Evolutionary conservation across 129 eudicot genomes (phyloP), one percentile per base, ranked within the genome.

Genomic region (Flaveria robusta): DNA sequence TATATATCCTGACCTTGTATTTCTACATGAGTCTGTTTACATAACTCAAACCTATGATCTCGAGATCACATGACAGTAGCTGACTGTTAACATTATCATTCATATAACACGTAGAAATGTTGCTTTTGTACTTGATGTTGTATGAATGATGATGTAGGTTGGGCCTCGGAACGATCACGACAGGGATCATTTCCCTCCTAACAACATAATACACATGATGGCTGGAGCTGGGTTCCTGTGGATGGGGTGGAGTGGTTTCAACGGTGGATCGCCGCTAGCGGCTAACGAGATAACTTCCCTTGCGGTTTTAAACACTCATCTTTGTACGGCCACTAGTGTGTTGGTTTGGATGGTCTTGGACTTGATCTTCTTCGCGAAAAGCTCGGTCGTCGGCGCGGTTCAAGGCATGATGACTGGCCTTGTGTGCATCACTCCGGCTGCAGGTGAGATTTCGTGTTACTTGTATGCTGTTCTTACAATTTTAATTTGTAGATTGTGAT

Each of bases 391-490:
- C 9, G 97, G 97, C 0, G 93, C 91, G 0, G 85, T 91, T 4
- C 97, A 91, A 77, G 97, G 97, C 66, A 91, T 91, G 94, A 91
- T 91, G 82, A 91, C 97, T 0, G 97, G 97, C 64, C 97, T 91
- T 45, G 97, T 91, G 9, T 91, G 97, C 86, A 91, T 91, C 58
- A 91, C 97, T 23, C 97, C 97, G 0, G 97, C 85, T 15, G 97
- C 97, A 66, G 96, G 92, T 87, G 7, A 46, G 27, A 56, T 29
- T 16, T 47, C 7, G 39, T 34, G 39, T 34, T 34, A 34, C 39
- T 5, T 34, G 39, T 34, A 34, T 34, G 39, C 6, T 34, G 5
- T 34, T 34, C 39, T 34, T 4, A 34, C 39, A 34, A 34, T 0
- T 0, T 34, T 34, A 5, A 34, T 34, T 5, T 34, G 39, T 34